Evolutionary conservation across 352 stramenopile species (phyloP), one percentile per base, ranked within the genome.

Genomic region (Thalassiosira hispida): DNA sequence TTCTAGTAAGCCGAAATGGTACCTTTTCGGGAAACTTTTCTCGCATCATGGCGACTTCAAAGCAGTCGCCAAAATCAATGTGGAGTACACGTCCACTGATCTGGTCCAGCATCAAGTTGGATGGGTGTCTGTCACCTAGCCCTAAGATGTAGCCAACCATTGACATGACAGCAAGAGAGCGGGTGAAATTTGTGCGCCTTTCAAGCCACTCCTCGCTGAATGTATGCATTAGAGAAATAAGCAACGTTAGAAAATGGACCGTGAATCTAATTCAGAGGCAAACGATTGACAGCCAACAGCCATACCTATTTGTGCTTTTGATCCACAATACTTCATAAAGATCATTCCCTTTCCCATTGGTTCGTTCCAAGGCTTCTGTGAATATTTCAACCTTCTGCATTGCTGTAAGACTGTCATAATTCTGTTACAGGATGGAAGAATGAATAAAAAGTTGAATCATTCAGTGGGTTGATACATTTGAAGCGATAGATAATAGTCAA

Each of bases 131-230:
- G 91, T 99, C 98, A 2, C 97, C 98, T 23, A 99, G 93, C 5
- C 98, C 98, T 64, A 99, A 86, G 65, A 99, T 99, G 81, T 99
- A 99, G 8, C 98, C 98, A 23, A 98, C 98, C 95, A 99, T 99
- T 35, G 94, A 98, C 97, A 99, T 99, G 6, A 99, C 97, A 1
- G 98, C 97, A 38, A 99, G 86, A 31, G 96, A 95, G 18, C 97
- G 91, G 35, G 97, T 99, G 82, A 98, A 99, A 78, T 98, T 98
- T 22, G 96, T 99, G 14, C 98, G 90, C 22, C 97, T 94, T 51
- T 99, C 97, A 0, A 99, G 89, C 98, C 98, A 99, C 69, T 98
- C 94, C 73, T 99, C 97, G 61, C 96, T 98, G 33, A 33, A 67
- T 38, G 11, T 22, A 53, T 23, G 23, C 20, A 68, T 20, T 20